Base-by-base conservation (phyloP, 805 yeast genomes). In the Lipomyces chichibuensis region DNA sequence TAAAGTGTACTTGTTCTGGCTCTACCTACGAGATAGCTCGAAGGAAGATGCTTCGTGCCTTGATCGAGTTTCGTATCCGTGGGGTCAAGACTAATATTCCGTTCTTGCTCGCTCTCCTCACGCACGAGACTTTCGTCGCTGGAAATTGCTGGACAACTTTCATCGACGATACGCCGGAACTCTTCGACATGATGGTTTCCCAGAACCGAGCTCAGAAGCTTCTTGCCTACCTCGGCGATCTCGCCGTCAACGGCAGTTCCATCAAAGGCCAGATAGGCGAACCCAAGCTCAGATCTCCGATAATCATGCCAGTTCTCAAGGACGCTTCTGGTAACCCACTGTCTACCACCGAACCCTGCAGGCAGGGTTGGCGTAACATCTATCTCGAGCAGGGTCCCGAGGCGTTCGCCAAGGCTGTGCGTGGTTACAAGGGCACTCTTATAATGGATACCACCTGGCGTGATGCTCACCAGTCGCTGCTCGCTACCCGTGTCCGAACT, bases 361-460 rank as follows among this genome's bases (percentile, higher is more conserved):
- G 90, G 65, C 81, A 85, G 69, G 98, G 99, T 62, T 94, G 97
- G 97, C 89, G 98, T 84, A 88, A 93, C 75, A 88, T 92, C 29
- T 82, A 95, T 65, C 80, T 94, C 68, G 87, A 86, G 73, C 83
- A 89, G 74, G 99, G 99, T 65, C 96, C 99, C 37, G 95, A 85
- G 63, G 90, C 83, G 39, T 95, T 95, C 77, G 97, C 98, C 73
- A 84, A 88, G 81, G 88, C 91, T 75, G 97, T 95, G 67, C 87
- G 98, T 78, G 79, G 81, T 20, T 88, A 87, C 81, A 82, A 91
- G 63, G 99, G 99, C 75, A 88, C 97, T 72, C 83, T 95, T 79
- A 81, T 95, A 75, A 95, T 96, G 91, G 99, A 95, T 80, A 95
- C 99, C 64, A 95, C 99, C 9, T 95, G 99, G 99, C 92, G 99